phyloP scores from a whole-genome alignment of 441 rosid genomes.

The Melastoma candidum region DNA sequence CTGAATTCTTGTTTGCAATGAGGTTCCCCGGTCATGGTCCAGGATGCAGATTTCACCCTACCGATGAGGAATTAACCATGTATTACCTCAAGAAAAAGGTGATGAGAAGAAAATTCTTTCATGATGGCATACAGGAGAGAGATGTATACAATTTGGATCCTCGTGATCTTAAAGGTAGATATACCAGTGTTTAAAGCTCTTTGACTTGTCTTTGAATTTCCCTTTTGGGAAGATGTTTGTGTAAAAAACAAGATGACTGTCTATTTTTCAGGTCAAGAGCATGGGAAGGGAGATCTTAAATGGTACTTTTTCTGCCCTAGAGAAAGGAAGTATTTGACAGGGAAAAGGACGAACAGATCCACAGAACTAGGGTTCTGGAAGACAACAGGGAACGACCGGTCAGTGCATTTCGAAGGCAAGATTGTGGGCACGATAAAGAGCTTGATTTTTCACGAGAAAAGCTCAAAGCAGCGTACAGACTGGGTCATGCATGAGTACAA shows the following conservation, averaged over 20 bases:
- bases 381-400: slow-evolving; percentile 64
- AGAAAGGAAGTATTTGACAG: slow-evolving; percentile 49
- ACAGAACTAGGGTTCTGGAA: slow-evolving; percentile 71
- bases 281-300: slow-evolving; percentile 44
- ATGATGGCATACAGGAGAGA: slow-evolving; percentile 44
- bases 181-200: background rate
- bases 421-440: slow-evolving; percentile 58
- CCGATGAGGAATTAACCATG: slow-evolving; percentile 53
- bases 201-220: no score
- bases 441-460: slow-evolving; percentile 44
- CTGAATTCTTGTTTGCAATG: slow-evolving; percentile 21
- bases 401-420: slow-evolving; percentile 27
- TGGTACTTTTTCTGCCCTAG: slow-evolving; percentile 77
- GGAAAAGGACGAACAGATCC: slow-evolving; percentile 42
- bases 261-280: slow-evolving; percentile 24
- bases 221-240: background rate
- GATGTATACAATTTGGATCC: slow-evolving; percentile 61
- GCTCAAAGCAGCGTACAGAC: slow-evolving; percentile 53
- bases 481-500: slow-evolving; percentile 88
- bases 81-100: slow-evolving; percentile 62
- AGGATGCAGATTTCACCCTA: slow-evolving; percentile 80
- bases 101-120: slow-evolving; percentile 31
- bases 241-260: background rate
- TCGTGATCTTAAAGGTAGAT: slow-evolving; percentile 39
- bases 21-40: slow-evolving; percentile 25